Evolutionary conservation across 495 filamentous ascomycete species (phyloP).

Genomic region (Podospora australis): DNA sequence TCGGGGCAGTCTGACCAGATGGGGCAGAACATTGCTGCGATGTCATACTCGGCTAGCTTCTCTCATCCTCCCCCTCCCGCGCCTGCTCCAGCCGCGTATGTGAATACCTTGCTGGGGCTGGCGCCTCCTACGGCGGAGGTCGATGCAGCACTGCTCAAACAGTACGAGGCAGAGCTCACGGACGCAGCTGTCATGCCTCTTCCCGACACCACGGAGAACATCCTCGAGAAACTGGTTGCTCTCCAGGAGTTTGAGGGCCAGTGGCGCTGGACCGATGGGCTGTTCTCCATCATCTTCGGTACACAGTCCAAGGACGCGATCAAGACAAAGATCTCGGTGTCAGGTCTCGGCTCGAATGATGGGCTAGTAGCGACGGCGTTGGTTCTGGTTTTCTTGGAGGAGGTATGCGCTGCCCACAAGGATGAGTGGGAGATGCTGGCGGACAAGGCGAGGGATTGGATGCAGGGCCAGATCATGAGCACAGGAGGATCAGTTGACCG

Average conservation of each 20-base stretch:
- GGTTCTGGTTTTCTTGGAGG: constrained; percentile 44
- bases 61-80: too few species aligned
- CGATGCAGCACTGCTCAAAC: background rate
- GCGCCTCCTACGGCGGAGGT: background rate
- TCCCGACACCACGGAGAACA: background rate
- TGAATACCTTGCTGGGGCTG: too few species aligned
- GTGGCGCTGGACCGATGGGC: constrained; percentile 1
- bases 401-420: constrained; percentile 28
- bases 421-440: constrained; percentile 53
- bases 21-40: too few species aligned
- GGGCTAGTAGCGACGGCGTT: constrained; percentile 41
- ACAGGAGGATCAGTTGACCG: constrained; percentile 8
- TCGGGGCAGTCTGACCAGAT: too few species aligned
- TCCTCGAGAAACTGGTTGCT: background rate
- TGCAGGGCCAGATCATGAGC: constrained; percentile 22
- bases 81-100: too few species aligned
- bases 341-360: constrained; percentile 2
- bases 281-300: constrained; percentile 27
- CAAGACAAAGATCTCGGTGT: constrained; percentile 31
- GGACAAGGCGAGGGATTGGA: constrained; percentile 43
- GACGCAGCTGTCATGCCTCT: background rate
- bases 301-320: constrained; percentile 48
- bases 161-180: background rate
- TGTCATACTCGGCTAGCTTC: too few species aligned
- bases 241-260: background rate